A percentile compares a stretch with the other conserved stretches of the same genome.
Evolutionary conservation across 768 basidiomycete species (phyloP).

Genomic region (Polyporus arcularius): DNA sequence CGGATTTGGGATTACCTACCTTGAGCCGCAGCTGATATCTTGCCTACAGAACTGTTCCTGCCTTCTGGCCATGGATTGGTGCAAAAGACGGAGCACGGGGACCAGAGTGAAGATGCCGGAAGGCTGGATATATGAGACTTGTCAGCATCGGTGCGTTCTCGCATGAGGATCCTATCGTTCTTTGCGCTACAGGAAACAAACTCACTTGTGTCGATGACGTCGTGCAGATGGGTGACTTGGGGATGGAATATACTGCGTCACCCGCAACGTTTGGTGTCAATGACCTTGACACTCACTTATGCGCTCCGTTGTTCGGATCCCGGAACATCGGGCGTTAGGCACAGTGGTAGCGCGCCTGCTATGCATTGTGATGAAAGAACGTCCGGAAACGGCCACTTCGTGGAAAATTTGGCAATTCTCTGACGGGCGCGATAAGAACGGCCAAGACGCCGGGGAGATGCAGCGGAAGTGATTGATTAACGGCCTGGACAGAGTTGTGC

Average conservation of each 20-base stretch:
- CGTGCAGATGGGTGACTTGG: too few species aligned
- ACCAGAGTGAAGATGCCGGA: background rate
- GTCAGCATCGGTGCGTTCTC: background rate
- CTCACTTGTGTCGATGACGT: too few species aligned
- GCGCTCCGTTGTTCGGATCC: too few species aligned
- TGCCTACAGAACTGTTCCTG: slow-evolving; percentile 33
- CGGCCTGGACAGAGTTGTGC: slow-evolving; percentile 19
- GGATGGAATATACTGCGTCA: too few species aligned
- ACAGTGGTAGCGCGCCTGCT: slow-evolving; percentile 29
- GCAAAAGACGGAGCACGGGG: background rate
- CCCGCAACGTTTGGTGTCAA: too few species aligned
- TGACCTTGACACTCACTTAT: too few species aligned
- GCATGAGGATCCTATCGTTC: too few species aligned
- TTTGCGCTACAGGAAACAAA: too few species aligned
- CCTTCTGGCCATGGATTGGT: slow-evolving; percentile 36
- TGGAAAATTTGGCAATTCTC: background rate
- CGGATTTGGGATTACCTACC: too few species aligned
- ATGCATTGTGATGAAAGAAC: slow-evolving; percentile 11
- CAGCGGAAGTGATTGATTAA: slow-evolving; percentile 30
- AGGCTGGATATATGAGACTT: background rate
- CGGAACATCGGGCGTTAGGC: slow-evolving; percentile 20
- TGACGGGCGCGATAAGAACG: background rate
- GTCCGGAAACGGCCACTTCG: background rate
- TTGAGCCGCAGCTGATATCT: background rate
- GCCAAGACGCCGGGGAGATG: slow-evolving; percentile 14